Evolutionary conservation across 108 stramenopile genomes (phyloP), one percentile per base, ranked within the genome.

Genomic region (Aurantiochytrium sp.): DNA sequence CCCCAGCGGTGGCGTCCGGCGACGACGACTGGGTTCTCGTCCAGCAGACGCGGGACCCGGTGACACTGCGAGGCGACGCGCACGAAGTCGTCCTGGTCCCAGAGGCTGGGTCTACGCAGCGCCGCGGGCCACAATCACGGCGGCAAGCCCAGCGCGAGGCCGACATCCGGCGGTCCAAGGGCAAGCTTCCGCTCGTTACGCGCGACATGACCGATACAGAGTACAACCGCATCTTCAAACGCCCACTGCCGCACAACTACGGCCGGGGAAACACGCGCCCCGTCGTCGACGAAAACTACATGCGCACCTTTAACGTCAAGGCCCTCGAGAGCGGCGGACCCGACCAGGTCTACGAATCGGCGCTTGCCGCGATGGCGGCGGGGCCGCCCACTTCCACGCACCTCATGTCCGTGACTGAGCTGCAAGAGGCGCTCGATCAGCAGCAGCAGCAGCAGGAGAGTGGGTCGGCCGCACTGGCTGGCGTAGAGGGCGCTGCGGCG

Each of bases 151-250:
- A 65, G 59, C 27, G 34, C 27, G 4, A 30, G 19, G 32, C 27
- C 1, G 59, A 65, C 59, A 6, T 34, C 10, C 59, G 27, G 1
- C 59, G 59, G 24, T 34, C 27, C 59, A 65, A 65, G 59, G 59
- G 59, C 3, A 6, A 48, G 42, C 45, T 48, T 12, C 73, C 39
- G 8, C n/a, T 81, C 12, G 45, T 81, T 24, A 81, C 73, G 1
- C 39, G 73, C 8, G 73, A 81, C 10, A 81, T 81, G 73, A 41
- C 73, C 8, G 73, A 81, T 48, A 81, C 73, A 39, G 45, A 81
- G 39, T 81, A 48, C 45, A 81, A 81, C 3, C 39, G 73, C 12
- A 24, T 81, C 2, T 81, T 81, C 30, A 81, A 81, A 24, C 39
- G 73, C 6, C 73, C 73, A 2, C 73, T 81, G 42, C 39, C 73